Evolutionary conservation across 768 basidiomycete species (phyloP).

Genomic region (Boletellus sp.): DNA sequence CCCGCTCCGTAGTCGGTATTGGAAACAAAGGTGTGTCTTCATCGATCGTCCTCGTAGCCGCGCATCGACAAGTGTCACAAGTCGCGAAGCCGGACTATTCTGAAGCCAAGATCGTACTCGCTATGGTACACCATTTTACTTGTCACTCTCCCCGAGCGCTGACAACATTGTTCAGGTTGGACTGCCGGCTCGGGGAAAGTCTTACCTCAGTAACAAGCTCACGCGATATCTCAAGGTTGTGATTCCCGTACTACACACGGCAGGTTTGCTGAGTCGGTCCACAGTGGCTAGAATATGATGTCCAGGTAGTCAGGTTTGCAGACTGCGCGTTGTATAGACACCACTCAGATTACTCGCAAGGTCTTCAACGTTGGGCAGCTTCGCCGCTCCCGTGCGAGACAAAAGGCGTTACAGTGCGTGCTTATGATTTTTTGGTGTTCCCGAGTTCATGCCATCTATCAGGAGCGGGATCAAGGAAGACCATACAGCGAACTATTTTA

Average conservation of each 20-base stretch:
- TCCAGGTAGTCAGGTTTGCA: conserved; percentile 54
- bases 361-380: conserved; percentile 99
- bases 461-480: conserved; percentile 86
- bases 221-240: conserved; percentile 91
- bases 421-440: background rate
- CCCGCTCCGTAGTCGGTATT: conserved; percentile 81
- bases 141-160: background rate
- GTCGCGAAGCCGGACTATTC: conserved; percentile 98
- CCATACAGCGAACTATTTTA: conserved; percentile 89
- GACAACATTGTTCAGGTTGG: conserved; percentile 61
- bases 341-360: conserved; percentile 34
- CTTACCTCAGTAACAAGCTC: conserved; percentile 96
- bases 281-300: conserved; percentile 99
- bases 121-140: conserved; percentile 62
- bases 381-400: conserved; percentile 78
- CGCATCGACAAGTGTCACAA: conserved; percentile 26
- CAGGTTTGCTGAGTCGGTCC: conserved; percentile 6
- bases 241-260: conserved; percentile 1
- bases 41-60: background rate
- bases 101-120: conserved; percentile 96
- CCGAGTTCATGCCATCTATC: conserved; percentile 2
- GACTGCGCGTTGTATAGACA: background rate
- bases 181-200: conserved; percentile 96
- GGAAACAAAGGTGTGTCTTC: conserved; percentile 69
- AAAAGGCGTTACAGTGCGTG: conserved; percentile 68